A percentile compares a stretch with the other conserved stretches of the same genome.
These are phyloP conservation scores for Jatropha podagrica DNA, from an alignment of 441 rosid species.

Conservation along the genomic window DNA sequence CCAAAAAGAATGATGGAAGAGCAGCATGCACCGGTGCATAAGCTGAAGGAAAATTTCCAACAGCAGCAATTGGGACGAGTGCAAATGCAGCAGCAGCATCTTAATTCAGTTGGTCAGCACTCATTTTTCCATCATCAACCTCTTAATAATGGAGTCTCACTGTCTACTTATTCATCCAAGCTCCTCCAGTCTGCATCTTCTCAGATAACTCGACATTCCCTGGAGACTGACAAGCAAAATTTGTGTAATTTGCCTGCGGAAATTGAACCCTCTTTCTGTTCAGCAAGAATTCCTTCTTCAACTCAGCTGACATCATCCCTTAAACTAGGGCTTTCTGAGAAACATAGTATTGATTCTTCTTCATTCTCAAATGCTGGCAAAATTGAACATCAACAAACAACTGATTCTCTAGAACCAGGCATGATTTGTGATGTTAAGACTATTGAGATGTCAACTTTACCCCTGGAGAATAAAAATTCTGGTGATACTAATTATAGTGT, in stretches of 20 bases:
- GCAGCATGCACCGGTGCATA: too few relatives aligned
- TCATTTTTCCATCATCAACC: too few relatives aligned
- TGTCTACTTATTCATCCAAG: too few relatives aligned
- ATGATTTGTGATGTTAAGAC: slow-evolving; percentile 49
- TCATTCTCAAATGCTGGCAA: slow-evolving; percentile 62
- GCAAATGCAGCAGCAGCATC: slow-evolving; percentile 34
- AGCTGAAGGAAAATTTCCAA: slow-evolving; percentile 54
- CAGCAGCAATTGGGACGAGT: slow-evolving; percentile 62
- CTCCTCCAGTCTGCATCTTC: too few relatives aligned
- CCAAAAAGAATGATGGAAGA: too few relatives aligned
- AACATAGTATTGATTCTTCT: slow-evolving; percentile 56
- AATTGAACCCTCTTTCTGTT: slow-evolving; percentile 75
- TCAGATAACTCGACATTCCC: slow-evolving; percentile 52
- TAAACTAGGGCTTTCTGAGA: slow-evolving; percentile 80
- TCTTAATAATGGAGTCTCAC: too few relatives aligned
- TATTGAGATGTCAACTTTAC: slow-evolving; percentile 93
- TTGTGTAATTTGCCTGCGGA: slow-evolving; percentile 47
- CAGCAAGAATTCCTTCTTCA: slow-evolving; percentile 79
- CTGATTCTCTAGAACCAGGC: slow-evolving; percentile 48
- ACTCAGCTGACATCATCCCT: slow-evolving; percentile 83
- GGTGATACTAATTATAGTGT: slow-evolving; percentile 58
- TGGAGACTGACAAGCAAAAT: slow-evolving; percentile 86
- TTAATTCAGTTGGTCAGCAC: too few relatives aligned
- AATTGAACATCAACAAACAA: slow-evolving; percentile 54
- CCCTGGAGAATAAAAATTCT: slow-evolving; percentile 74